Conservation (phyloP, 305 asterid genomes). For the Lippia alba region DNA sequence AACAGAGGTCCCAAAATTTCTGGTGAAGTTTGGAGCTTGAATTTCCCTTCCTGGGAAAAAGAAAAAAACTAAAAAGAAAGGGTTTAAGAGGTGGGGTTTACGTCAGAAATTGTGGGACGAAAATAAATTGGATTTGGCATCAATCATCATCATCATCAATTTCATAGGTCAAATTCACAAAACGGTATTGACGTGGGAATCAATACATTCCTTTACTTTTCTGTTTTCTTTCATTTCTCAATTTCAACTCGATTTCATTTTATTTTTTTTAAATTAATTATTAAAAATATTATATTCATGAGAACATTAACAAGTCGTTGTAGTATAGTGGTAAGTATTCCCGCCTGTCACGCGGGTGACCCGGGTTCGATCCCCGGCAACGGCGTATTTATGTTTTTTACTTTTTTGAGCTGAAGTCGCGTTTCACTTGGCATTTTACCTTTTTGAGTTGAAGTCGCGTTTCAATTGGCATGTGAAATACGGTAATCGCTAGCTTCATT, state of each 20-base stretch:
- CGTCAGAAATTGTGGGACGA: neutral
- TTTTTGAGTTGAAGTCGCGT: neutral
- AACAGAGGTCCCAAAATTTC: neutral
- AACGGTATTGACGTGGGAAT: neutral
- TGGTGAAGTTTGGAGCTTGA: conserved; percentile 2
- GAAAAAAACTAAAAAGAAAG: neutral
- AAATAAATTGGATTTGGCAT: neutral
- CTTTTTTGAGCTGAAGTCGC: neutral
- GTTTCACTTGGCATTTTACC: neutral
- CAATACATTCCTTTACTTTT: neutral
- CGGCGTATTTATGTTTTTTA: conserved; percentile 44
- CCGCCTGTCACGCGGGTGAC: conserved; percentile 94
- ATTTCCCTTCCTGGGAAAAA: neutral
- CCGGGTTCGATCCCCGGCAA: conserved; percentile 98
- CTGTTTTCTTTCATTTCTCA: neutral
- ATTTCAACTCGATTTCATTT: neutral
- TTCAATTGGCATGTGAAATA: too few relatives aligned
- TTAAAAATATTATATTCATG: too few relatives aligned
- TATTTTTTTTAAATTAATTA: too few relatives aligned
- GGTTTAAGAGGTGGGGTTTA: conserved; percentile 22
- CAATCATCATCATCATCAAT: neutral
- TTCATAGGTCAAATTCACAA: neutral
- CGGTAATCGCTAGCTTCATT: too few relatives aligned
- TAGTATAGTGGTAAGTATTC: conserved; percentile 81
- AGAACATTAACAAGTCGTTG: too few relatives aligned